Evolutionary conservation across 352 stramenopile species (phyloP), one percentile per base, ranked within the genome.

Genomic region (Poterioochromonas sp.): DNA sequence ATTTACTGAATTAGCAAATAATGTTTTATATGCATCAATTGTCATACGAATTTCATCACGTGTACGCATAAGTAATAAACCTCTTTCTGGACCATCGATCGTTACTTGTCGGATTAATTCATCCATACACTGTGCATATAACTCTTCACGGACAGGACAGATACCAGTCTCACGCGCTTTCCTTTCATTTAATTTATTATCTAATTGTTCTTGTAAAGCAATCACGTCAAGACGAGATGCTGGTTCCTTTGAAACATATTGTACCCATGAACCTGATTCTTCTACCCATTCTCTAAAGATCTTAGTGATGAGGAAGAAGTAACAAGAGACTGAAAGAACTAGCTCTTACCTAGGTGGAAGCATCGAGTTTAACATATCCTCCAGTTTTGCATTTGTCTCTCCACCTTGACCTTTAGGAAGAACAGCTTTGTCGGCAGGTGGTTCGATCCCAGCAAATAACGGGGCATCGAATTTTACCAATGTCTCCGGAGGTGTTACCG

Each of bases 11-110:
- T 87, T 94, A 79, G 96, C 91, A 82, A 95, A 97, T 34, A 97
- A 83, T 37, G 90, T 96, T 83, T 96, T 96, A 87, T 97, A 97
- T 1, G 92, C 92, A 76, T 97, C 92, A 12, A 93, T 94, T 0
- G 92, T 95, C 81, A 97, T 92, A 39, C 88, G 87, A 34, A 95
- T 90, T 82, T 97, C 92, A 85, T 97, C 91, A 5, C 91, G 87
- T 35, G 94, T 88, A n/a, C 92, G 89, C 44, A 96, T 77, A 0
- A 97, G 82, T 60, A 97, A 79, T 40, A 97, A 84, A 8, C 92
- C 92, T 58, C 92, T 85, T 85, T 97, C 92, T 0, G 92, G 90
- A 37, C 88, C 89, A 76, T 97, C 93, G 73, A 96, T 86, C 26
- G 90, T 89, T 39, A 96, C 89, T 79, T 97, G 87, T 29, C 92